phyloP scores from a whole-genome alignment of 106 monocot species.

The Posidonia australis region DNA sequence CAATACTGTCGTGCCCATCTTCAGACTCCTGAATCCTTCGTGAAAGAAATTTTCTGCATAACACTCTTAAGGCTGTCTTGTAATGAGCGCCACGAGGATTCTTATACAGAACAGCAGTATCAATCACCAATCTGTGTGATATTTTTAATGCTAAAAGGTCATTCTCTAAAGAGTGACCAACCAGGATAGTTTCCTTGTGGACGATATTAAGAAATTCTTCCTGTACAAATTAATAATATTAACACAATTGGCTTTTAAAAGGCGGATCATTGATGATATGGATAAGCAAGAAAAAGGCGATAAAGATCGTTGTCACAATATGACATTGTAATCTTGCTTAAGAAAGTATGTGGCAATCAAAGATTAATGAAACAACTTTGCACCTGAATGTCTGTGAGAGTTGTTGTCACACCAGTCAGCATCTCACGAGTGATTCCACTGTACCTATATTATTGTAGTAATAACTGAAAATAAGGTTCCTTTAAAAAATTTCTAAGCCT shows the following conservation, averaged over 20 bases:
- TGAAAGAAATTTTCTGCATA: conserved; percentile 60
- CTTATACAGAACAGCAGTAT: conserved; percentile 84
- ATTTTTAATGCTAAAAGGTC: conserved; percentile 90
- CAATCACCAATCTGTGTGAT: conserved; percentile 71
- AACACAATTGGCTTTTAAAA: neutral
- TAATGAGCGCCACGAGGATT: conserved; percentile 21
- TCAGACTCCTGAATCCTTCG: conserved; percentile 55
- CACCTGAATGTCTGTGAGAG: conserved; percentile 88
- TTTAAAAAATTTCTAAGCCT: too few species aligned
- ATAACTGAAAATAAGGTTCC: neutral
- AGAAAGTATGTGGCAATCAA: neutral
- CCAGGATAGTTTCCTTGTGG: conserved; percentile 78
- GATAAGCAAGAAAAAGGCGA: neutral
- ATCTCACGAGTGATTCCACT: conserved; percentile 95
- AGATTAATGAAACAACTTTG: neutral
- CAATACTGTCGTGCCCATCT: conserved; percentile 84
- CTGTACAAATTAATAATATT: conserved; percentile 31
- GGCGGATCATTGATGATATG: too few species aligned
- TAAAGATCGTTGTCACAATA: neutral
- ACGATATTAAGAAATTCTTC: conserved; percentile 65
- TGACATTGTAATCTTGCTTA: neutral
- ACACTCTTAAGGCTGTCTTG: conserved; percentile 62
- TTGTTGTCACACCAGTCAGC: conserved; percentile 77
- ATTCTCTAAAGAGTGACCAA: conserved; percentile 97
- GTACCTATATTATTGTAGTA: conserved; percentile 42